Conservation (phyloP, 495 filamentous ascomycete species). For the Penicillium angulare region DNA sequence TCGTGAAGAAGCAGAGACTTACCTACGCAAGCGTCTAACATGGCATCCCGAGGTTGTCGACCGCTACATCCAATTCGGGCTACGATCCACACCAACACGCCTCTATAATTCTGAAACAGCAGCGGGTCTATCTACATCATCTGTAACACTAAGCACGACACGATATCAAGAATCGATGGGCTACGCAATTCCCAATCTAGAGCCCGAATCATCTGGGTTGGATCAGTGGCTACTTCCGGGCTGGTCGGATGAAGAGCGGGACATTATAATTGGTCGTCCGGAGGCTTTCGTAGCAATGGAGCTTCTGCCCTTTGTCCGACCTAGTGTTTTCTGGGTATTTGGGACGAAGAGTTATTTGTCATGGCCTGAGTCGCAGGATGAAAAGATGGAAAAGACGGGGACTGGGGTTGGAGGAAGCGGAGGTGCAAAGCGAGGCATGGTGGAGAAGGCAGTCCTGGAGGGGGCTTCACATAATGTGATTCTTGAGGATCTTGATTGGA, state of each 20-base stretch:
- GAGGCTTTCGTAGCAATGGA: slow-evolving; percentile 44
- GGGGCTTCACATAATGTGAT: slow-evolving; percentile 66
- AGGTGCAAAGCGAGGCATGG: slow-evolving; percentile 54
- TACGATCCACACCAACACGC: neutral
- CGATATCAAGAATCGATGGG: slow-evolving; percentile 8
- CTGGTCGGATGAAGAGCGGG: slow-evolving; percentile 32
- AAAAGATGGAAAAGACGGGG: slow-evolving; percentile 45
- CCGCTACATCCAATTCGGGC: slow-evolving; percentile 49
- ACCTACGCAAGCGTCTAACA: slow-evolving; percentile 53
- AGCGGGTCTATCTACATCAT: neutral
- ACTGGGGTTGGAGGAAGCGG: slow-evolving; percentile 64
- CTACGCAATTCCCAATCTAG: neutral
- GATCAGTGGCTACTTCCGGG: slow-evolving; percentile 55
- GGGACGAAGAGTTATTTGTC: slow-evolving; percentile 54
- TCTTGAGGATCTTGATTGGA: slow-evolving; percentile 59
- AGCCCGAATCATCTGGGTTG: slow-evolving; percentile 1
- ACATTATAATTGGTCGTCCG: slow-evolving; percentile 13
- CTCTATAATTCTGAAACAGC: neutral
- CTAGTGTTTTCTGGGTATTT: slow-evolving; percentile 67
- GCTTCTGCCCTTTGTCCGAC: slow-evolving; percentile 39
- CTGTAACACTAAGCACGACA: neutral
- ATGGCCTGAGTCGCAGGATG: neutral
- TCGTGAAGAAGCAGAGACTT: slow-evolving; percentile 42
- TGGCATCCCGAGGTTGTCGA: slow-evolving; percentile 66
- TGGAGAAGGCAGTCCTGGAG: slow-evolving; percentile 56